Percentiles rank a stretch among this genome's conserved stretches.
phyloP scores from a whole-genome alignment of 306 rosid genomes.

The Fragaria nilgerrensis region DNA sequence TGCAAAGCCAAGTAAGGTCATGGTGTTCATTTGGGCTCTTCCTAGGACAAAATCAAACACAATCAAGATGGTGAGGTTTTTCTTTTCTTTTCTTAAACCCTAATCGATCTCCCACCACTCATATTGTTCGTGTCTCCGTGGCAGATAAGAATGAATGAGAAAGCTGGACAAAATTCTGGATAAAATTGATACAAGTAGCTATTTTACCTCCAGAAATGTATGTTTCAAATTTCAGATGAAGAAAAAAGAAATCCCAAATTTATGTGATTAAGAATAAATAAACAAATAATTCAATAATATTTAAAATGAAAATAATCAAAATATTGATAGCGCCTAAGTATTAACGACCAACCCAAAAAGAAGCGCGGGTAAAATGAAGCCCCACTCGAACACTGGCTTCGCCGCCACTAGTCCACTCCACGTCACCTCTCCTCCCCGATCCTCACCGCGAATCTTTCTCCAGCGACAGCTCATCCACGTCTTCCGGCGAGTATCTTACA shows the following conservation, averaged over 20 bases:
- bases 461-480: constrained; percentile 7
- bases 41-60: not conserved
- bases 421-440: constrained; percentile 28
- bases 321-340: not conserved
- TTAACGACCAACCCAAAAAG: not conserved
- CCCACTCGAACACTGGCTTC: constrained; percentile 44
- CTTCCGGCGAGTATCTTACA: constrained; percentile 25
- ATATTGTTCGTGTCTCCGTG: not conserved
- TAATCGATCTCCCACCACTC: not conserved
- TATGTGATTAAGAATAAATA: not conserved
- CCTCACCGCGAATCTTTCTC: constrained; percentile 9
- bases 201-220: not conserved
- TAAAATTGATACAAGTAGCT: not conserved
- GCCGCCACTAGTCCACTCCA: constrained; percentile 31
- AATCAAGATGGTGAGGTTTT: not conserved
- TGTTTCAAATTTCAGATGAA: not conserved
- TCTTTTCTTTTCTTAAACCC: not conserved
- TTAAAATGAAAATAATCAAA: not conserved
- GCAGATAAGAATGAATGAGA: constrained; percentile 6
- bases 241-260: not conserved
- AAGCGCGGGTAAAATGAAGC: constrained; percentile 44
- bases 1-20: too few species aligned
- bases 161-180: not conserved
- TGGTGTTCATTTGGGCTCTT: too few species aligned
- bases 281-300: not conserved